Conservation (phyloP, 345 rosid genomes). For the Lepidium didymum region DNA sequence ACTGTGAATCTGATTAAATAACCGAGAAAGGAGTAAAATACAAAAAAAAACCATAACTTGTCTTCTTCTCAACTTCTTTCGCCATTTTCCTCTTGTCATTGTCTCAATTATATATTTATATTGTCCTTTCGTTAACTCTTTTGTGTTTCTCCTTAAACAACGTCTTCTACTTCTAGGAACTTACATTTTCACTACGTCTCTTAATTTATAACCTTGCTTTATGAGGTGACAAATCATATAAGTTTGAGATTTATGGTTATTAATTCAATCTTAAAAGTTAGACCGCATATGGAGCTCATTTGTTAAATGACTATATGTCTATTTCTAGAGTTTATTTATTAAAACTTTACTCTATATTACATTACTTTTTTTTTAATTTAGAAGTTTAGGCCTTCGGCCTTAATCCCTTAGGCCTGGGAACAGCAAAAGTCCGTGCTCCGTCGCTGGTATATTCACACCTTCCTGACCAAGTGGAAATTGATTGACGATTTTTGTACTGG, state of each 20-base stretch:
- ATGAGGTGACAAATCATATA: neutral
- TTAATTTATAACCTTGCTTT: neutral
- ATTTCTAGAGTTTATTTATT: too few relatives aligned
- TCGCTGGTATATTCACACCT: too few relatives aligned
- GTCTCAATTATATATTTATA: neutral
- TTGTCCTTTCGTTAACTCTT: neutral
- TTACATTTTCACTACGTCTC: neutral
- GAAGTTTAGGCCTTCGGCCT: too few relatives aligned
- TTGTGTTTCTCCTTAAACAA: neutral
- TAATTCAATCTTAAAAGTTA: too few relatives aligned
- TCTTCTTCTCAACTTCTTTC: neutral
- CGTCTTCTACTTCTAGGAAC: neutral
- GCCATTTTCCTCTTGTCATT: slow-evolving; percentile 2
- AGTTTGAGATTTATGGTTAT: too few relatives aligned
- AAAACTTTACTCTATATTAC: neutral
- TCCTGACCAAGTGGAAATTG: too few relatives aligned
- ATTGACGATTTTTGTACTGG: too few relatives aligned
- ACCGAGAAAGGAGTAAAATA: neutral
- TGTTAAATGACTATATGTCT: too few relatives aligned
- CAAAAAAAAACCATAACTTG: neutral
- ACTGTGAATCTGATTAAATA: neutral
- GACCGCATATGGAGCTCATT: too few relatives aligned
- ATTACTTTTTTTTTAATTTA: neutral
- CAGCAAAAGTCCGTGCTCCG: too few relatives aligned
- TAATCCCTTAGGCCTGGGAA: too few relatives aligned